A percentile compares a stretch with the other conserved stretches of the same genome.
phyloP scores from a whole-genome alignment of 1,284 basidiomycete species.

The Boletus semigastroideus region DNA sequence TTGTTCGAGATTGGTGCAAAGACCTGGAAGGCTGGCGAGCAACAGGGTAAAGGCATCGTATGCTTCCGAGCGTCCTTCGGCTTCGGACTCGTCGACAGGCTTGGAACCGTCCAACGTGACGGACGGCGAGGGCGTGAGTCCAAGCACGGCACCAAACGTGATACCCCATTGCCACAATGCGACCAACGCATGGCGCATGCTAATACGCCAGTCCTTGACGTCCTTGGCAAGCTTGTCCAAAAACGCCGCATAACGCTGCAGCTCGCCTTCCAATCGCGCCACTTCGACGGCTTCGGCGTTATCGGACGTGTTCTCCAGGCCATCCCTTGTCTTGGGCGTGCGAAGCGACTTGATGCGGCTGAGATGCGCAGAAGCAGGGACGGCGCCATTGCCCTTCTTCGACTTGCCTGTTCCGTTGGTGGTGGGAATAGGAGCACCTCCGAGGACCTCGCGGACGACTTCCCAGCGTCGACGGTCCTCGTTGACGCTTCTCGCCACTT shows the following conservation, averaged over 20 bases:
- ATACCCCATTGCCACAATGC: constrained; percentile 56
- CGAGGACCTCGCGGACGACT: constrained; percentile 73
- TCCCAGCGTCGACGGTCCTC: constrained; percentile 85
- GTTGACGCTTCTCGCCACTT: constrained; percentile 83
- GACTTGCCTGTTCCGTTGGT: constrained; percentile 27
- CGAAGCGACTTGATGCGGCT: constrained; percentile 57
- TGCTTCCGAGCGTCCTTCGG: constrained; percentile 50
- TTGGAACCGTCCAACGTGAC: constrained; percentile 11
- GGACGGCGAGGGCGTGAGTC: constrained; percentile 44
- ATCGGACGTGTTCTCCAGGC: constrained; percentile 25
- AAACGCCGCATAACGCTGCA: constrained; percentile 54
- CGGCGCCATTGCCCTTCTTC: constrained; percentile 42
- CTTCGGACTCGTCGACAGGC: constrained; percentile 16
- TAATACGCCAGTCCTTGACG: constrained; percentile 58
- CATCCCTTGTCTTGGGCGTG: constrained; percentile 28
- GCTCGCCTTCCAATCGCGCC: constrained; percentile 50
- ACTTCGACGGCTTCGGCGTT: constrained; percentile 55
- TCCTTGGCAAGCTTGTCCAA: constrained; percentile 59
- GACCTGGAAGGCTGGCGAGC: constrained; percentile 53
- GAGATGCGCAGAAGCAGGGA: constrained; percentile 53
- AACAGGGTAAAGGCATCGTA: constrained; percentile 70
- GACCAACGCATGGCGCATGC: constrained; percentile 32
- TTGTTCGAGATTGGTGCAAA: constrained; percentile 51
- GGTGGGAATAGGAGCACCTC: constrained; percentile 25
- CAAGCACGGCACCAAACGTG: constrained; percentile 7